Base-by-base conservation (phyloP, 306 rosid species). In the Senna siamea region DNA sequence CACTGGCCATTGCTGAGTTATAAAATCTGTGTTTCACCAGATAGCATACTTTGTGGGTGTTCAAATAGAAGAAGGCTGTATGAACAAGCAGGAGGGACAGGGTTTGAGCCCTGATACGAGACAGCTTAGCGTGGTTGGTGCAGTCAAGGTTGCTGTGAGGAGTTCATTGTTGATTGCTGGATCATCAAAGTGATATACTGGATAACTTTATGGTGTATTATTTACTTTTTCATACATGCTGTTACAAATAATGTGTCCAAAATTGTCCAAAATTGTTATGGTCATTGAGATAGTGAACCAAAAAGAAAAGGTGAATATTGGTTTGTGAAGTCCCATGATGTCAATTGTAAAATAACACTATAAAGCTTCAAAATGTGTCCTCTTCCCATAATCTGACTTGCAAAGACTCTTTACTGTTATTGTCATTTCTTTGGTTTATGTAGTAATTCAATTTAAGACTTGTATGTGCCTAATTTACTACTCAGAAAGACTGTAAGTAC, bases 31-130 rank as follows among this genome's bases (percentile, higher is more conserved):
- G 74, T 60, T 35, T 78, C 65, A 74, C 71, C 90, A 94, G 99
- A 82, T 92, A 70, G 99, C 98, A 37, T 92, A 92, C 80, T 87
- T 87, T 56, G 97, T 88, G 78, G 96, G 88, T 30, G 92, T 94
- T 70, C 96, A 92, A 82, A 83, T 87, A 74, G 98, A 94, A 76
- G 97, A 84, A 41, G 88, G 68, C 41, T 32, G 82, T 64, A 74
- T 79, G 60, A 84, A 61, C 64, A 40, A 11, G 10, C 81, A 83
- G 53, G 89, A 77, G 11, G 80, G 69, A 30, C 90, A 50, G 40
- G 86, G 89, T 54, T 68, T 86, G 70, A 80, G 87, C 82, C 93
- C 92, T 30, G 92, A 84, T 78, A 90, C 7, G 93, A 88, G 87
- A 75, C 97, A 89, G 70, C 95, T 81, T 26, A 86, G 98, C 26